Conservation (phyloP, 306 rosid species). For the Casuarina cunninghamiana region DNA sequence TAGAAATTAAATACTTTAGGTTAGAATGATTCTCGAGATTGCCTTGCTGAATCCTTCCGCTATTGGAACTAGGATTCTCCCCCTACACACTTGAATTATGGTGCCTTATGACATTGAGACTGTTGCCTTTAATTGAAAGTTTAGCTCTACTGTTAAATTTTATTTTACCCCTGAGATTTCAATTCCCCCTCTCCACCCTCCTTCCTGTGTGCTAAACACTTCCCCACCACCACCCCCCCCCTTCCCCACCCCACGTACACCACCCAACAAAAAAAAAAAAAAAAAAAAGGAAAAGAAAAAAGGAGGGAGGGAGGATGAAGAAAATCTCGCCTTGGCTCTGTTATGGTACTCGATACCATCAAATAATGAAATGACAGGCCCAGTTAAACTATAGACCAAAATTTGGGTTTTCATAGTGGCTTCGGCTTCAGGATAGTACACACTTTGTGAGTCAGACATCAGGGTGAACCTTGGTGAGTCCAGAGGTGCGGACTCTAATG, state of each 20-base stretch:
- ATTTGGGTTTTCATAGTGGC: background rate
- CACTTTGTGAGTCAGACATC: background rate
- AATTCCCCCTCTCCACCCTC: background rate
- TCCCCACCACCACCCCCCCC: background rate
- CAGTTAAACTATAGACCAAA: background rate
- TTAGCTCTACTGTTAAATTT: background rate
- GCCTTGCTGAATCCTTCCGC: background rate
- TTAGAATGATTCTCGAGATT: background rate
- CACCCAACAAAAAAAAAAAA: too few species aligned
- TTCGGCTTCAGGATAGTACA: background rate
- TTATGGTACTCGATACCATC: background rate
- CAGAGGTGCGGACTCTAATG: background rate
- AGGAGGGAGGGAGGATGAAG: background rate
- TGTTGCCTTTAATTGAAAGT: background rate
- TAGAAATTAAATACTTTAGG: background rate
- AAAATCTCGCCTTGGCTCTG: background rate
- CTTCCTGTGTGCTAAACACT: too few species aligned
- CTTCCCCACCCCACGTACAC: background rate
- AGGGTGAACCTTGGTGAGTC: background rate
- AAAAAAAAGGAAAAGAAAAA: too few species aligned
- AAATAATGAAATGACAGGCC: background rate
- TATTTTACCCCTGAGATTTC: background rate
- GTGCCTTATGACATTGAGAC: background rate
- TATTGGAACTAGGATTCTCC: background rate
- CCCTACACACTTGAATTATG: conserved; percentile 6